These are phyloP conservation scores for Corylus avellana DNA, from an alignment of 306 rosid species.

Conservation along the genomic window DNA sequence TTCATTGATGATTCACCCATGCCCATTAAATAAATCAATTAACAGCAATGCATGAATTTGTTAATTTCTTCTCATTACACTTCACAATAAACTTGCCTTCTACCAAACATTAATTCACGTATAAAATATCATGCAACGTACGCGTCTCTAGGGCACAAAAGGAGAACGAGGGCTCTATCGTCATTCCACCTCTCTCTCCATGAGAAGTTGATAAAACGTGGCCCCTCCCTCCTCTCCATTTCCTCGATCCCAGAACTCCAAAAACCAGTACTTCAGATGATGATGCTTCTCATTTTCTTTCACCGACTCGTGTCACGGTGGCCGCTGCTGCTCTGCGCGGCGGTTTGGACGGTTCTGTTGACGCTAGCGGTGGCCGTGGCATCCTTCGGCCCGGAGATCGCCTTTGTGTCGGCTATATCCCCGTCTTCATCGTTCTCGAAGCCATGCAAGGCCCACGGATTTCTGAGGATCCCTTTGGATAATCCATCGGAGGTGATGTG, in stretches of 20 bases:
- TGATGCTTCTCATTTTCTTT: background rate
- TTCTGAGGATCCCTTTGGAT: constrained; percentile 58
- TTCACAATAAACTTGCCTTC: background rate
- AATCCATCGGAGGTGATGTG: constrained; percentile 57
- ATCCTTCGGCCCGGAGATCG: constrained; percentile 50
- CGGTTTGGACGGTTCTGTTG: constrained; percentile 51
- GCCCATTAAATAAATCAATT: too few species aligned
- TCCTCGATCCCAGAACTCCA: background rate
- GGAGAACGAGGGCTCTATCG: background rate
- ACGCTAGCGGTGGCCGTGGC: constrained; percentile 46
- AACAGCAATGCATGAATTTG: too few species aligned
- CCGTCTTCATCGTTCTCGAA: constrained; percentile 43
- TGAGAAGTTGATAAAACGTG: constrained; percentile 15
- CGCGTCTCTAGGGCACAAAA: background rate
- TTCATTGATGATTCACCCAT: too few species aligned
- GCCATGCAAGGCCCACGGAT: constrained; percentile 32
- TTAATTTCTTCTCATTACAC: background rate
- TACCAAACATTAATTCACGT: background rate
- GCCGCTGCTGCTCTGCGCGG: constrained; percentile 25
- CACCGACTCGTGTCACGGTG: constrained; percentile 26
- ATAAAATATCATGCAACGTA: background rate
- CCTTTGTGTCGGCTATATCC: constrained; percentile 49
- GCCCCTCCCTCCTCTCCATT: constrained; percentile 24
- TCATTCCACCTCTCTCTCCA: background rate
- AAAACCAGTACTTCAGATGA: background rate